Evolutionary conservation across 345 rosid genomes (phyloP), one percentile per base, ranked within the genome.

Genomic region (Gossypium australe): DNA sequence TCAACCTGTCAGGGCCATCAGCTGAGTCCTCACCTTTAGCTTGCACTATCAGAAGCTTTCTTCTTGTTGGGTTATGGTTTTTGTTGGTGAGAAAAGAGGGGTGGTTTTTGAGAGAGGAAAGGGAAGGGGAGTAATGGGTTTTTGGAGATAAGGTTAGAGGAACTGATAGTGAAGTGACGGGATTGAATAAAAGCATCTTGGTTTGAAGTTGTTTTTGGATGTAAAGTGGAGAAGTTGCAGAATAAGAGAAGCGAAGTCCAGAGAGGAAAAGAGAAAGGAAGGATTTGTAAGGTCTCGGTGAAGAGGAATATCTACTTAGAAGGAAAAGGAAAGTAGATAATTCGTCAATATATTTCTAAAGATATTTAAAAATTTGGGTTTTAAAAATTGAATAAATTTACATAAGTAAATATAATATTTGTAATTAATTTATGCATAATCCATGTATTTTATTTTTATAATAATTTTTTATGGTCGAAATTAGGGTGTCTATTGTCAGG

Each of bases 1-100:
- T 89, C 76, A 94, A 14, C 67, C 98, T 87, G 84, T 94, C 97
- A 1, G 92, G 87, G n/a, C 78, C 79, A 77, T 89, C 98, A n/a
- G 84, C 95, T 22, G 93, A 84, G 73, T 92, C 80, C 47, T 77
- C 38, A 22, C 63, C 81, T 74, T 87, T 88, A 76, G 94, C 85
- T 76, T 83, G 84, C 67, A 85, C 80, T 8, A 73, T 67, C 69
- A 85, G 59, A 25, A 75, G 64, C 77, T 71, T 78, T 55, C 78
- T 76, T 16, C 72, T 77, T 22, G 60, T 45, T 55, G 72, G 63
- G 72, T 51, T 73, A 48, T 70, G 53, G 63, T 52, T 44, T 41
- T 57, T 20, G 75, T 75, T 69, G 64, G 76, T 34, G 85, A 75
- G 76, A 79, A 52, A 58, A 71, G 61, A 65, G 61, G 80, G 78